Conservation (phyloP, 176 grass and related monocot genomes). For the Avena atlantica region DNA sequence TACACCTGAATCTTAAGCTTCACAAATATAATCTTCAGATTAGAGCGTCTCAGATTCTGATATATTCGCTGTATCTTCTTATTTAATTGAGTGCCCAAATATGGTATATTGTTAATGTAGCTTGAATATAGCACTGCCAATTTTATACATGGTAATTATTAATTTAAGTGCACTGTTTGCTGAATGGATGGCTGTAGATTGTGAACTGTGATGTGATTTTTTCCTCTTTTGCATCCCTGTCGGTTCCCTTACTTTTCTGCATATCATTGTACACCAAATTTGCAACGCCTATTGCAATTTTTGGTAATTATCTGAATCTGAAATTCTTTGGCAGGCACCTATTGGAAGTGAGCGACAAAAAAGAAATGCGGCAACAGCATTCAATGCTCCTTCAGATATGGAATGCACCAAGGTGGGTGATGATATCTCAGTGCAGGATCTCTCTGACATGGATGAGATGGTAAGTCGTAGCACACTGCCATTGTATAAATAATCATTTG, state of each 20-base stretch:
- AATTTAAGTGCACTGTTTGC: conserved; percentile 8
- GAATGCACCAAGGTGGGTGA: conserved; percentile 53
- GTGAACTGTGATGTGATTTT: not conserved
- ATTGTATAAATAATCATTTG: not conserved
- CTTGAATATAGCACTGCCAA: not conserved
- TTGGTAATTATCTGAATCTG: too few species aligned
- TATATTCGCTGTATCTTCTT: not conserved
- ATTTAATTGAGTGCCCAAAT: not conserved
- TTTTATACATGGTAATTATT: not conserved
- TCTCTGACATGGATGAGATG: conserved; percentile 60
- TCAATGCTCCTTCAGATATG: conserved; percentile 45
- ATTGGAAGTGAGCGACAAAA: conserved; percentile 72
- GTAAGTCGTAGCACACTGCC: conserved; percentile 23
- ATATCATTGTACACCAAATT: not conserved
- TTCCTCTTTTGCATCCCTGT: not conserved
- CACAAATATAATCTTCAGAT: not conserved
- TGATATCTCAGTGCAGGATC: conserved; percentile 47
- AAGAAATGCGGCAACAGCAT: conserved; percentile 42
- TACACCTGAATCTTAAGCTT: not conserved
- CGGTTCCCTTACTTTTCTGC: not conserved
- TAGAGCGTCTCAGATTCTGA: not conserved
- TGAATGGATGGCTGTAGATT: not conserved
- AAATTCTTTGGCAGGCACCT: conserved; percentile 44
- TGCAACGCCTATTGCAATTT: too few species aligned
- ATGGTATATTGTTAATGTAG: not conserved